Evolutionary conservation across 2,329 filamentous ascomycete genomes (phyloP), one percentile per base, ranked within the genome.

Genomic region (Penicillium sp.): DNA sequence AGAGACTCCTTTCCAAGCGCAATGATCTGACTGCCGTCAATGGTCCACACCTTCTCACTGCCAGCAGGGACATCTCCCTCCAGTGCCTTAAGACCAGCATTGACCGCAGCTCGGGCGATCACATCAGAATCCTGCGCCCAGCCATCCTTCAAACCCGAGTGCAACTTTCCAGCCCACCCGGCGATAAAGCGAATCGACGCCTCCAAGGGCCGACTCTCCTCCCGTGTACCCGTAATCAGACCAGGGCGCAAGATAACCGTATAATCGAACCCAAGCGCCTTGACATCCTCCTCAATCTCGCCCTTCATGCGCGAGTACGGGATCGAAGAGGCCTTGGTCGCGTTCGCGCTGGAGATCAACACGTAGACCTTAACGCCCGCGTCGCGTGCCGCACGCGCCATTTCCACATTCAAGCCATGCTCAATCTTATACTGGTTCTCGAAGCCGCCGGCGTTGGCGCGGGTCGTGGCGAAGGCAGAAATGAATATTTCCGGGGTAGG

Each of bases 361-460:
- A 97, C 87, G 70, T 89, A 96, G 2, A 88, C 89, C 65, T 86
- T 86, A 11, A 86, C 84, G 37, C 91, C 91, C 0, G 87, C 85
- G 4, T 83, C 83, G 71, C 89, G 91, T 44, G 93, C 91, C 0
- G 89, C 87, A 60, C 84, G 83, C 3, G 91, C 92, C 24, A 96
- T 82, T 64, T 89, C 87, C 50, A 96, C 75, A 76, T 96, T 96
- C 46, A 96, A 81, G 70, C 95, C 92, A 72, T 92, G 86, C 78
- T 97, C 94, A 64, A 97, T 90, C 71, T 90, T 90, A 79, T 91
- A 89, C 78, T 97, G 94, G 61, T 88, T 87, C 31, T 87, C 88
- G 64, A 96, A 78, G 58, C 89, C 82, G 61, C 93, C 93, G 0
- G 92, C 92, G 13, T 83, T 82, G 0, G 81, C 89, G 50, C 87